Percentiles rank a stretch among this genome's conserved stretches.
Conservation (phyloP, 371 early-diverging fungal species). For the Mucor lusitanicus region DNA sequence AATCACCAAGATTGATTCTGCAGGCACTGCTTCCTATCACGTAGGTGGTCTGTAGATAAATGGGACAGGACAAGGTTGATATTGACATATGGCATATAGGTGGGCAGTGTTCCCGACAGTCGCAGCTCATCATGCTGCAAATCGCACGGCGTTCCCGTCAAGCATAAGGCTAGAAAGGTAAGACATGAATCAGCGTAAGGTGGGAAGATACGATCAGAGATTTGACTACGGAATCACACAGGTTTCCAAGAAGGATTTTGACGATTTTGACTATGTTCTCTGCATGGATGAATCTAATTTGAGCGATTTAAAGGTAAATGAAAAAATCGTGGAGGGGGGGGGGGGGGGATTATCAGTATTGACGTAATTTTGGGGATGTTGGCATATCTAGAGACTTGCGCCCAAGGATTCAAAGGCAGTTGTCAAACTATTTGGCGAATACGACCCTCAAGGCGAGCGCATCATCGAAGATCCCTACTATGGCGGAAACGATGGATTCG, state of each 20-base stretch:
- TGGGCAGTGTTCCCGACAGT: constrained; percentile 74
- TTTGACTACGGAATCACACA: neutral
- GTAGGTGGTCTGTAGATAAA: constrained; percentile 30
- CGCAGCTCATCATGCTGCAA: constrained; percentile 74
- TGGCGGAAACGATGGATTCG: constrained; percentile 85
- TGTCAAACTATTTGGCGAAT: constrained; percentile 87
- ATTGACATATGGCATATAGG: constrained; percentile 17
- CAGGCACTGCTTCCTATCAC: constrained; percentile 87
- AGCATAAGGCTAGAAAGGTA: constrained; percentile 77
- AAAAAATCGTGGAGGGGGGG: no score
- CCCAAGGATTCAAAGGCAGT: constrained; percentile 42
- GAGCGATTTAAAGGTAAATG: constrained; percentile 61
- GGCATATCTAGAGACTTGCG: constrained; percentile 24
- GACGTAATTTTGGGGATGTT: neutral
- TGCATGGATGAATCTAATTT: constrained; percentile 88
- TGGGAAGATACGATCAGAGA: neutral
- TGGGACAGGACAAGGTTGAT: neutral
- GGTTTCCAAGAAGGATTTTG: constrained; percentile 65
- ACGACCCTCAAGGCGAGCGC: constrained; percentile 72
- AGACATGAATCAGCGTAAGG: neutral
- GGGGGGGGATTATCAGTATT: neutral
- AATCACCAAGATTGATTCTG: constrained; percentile 81
- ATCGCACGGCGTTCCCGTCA: constrained; percentile 78
- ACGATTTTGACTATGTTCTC: constrained; percentile 81
- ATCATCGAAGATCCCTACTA: constrained; percentile 92